Base-by-base conservation (phyloP, 1,139 yeast genomes). In the Sugiyamaella sp. region DNA sequence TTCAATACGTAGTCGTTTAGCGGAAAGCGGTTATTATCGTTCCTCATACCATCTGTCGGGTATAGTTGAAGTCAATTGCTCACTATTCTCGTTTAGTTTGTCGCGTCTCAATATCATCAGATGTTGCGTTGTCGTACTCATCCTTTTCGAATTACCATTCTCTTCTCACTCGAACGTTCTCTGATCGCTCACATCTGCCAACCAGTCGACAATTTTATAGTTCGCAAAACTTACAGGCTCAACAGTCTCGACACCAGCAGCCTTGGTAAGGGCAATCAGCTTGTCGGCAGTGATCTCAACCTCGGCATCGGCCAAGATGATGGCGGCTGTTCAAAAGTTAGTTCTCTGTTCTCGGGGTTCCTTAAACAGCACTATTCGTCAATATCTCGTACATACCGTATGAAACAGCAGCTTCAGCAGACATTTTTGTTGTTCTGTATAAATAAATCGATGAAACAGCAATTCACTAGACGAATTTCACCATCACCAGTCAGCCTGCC, bases 281-380 rank as follows among this genome's bases (percentile, higher is more conserved):
- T 90, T 90, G 78, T 90, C 97, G 71, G 97, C 76, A 71, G 97
- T 78, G 85, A 91, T 83, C 78, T 89, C 97, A 74, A 89, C 81
- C 74, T 90, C 97, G 71, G 97, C 89, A 79, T 91, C 98, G 69
- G 97, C 97, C 79, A 91, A 84, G 82, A 91, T 90, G 79, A 91
- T 87, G 76, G 99, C 95, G 77, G 98, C 97, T 63, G 50, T 16
- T 21, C 29, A 22, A 12, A n/a, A n/a, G 27, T 17, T 10, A 12
- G 24, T 44, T 16, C 40, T 8, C 6, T 25, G 10, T 6, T 8
- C 10, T 10, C 6, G 10, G 29, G 10, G 29, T 25, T 25, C 29
- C 6, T 25, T 10, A 25, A 6, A 39, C n/a, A 21, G 12, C 16
- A 10, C n/a, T 9, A 22, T 24, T 21, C 4, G 27, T 20, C 3